Percentiles rank a stretch among this genome's conserved stretches.
These are phyloP conservation scores for Tanacetum coccineum DNA, from an alignment of 129 eudicot species.

Conservation along the genomic window DNA sequence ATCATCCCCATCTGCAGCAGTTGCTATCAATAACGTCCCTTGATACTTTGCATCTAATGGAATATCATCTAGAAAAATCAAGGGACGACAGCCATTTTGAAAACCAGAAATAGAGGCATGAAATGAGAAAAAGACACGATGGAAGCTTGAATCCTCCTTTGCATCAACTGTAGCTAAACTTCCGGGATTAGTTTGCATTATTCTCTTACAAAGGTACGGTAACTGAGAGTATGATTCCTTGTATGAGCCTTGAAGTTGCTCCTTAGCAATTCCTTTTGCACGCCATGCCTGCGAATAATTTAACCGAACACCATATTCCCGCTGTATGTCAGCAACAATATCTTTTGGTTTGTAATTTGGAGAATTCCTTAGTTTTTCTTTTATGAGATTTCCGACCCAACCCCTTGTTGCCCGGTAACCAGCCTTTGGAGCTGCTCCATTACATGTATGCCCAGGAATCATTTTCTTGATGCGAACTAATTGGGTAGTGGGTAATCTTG, in stretches of 20 bases:
- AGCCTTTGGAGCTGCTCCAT: constrained; percentile 59
- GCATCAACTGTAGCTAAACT: constrained; percentile 68
- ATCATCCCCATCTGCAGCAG: constrained; percentile 79
- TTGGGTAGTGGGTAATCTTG: constrained; percentile 79
- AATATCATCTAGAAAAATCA: constrained; percentile 70
- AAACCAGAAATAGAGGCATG: constrained; percentile 88
- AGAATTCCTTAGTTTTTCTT: constrained; percentile 65
- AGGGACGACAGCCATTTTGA: constrained; percentile 76
- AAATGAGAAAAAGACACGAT: constrained; percentile 72
- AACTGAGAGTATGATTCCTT: constrained; percentile 70
- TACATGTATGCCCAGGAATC: constrained; percentile 66
- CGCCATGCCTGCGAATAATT: constrained; percentile 97
- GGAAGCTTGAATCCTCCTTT: constrained; percentile 85
- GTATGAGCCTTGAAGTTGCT: constrained; percentile 89
- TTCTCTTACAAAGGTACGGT: constrained; percentile 72
- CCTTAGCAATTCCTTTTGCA: constrained; percentile 81
- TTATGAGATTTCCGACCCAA: constrained; percentile 81
- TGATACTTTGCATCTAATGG: constrained; percentile 81
- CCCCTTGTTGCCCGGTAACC: constrained; percentile 82
- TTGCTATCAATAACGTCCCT: constrained; percentile 70
- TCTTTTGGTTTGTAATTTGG: constrained; percentile 85
- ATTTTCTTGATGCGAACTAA: constrained; percentile 75
- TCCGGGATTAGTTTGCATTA: constrained; percentile 88
- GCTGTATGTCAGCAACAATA: constrained; percentile 68
- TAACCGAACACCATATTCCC: constrained; percentile 78